Base-by-base conservation (phyloP, 2,329 filamentous ascomycete genomes). In the Emmonsiellopsis sp. region DNA sequence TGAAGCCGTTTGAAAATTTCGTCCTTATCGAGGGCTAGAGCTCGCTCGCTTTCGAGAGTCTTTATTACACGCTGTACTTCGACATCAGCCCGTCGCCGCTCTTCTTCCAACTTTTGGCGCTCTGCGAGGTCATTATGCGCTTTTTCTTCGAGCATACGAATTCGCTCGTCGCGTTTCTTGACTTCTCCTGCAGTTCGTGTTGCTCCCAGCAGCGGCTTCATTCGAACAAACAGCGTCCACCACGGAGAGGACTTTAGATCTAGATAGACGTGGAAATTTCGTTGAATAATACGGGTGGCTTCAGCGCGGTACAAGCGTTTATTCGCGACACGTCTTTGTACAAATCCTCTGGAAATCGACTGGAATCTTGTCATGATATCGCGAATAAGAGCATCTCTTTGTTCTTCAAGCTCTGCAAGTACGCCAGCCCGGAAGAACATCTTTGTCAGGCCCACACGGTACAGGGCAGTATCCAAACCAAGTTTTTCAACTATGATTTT, bases 1-100 rank as follows among this genome's bases (percentile, higher is more conserved):
- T 96, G 93, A 20, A 98, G 77, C n/a, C 94, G 83, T 67, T 92
- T 94, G 77, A 97, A 98, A 56, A 99, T 98, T 64, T 98, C 93
- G 67, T 99, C 94, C 68, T 98, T 98, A 71, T 99, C 93, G 5
- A 98, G 76, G 1, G 93, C 93, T 42, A 98, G 78, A n/a, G 92
- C 89, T 49, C 93, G 84, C 70, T 98, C 94, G 60, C 91, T 95
- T 69, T 98, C 94, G 1, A 99, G 78, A 0, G 89, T 95, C 63
- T 97, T 89, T 67, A 96, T 91, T 46, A 97, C 88, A 34, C 87
- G 84, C 60, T 91, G 82, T 63, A 96, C 86, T 64, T 98, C 93
- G 11, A 85, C 78, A 61, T 97, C 87, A 1, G 89, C 87, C 57
- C 90, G 87, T 42, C 93, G 82, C 34, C 91, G 83, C 61, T 98